These are phyloP conservation scores for Suhomyces wounanorum DNA, from an alignment of 1,139 yeast genomes.

Conservation along the genomic window DNA sequence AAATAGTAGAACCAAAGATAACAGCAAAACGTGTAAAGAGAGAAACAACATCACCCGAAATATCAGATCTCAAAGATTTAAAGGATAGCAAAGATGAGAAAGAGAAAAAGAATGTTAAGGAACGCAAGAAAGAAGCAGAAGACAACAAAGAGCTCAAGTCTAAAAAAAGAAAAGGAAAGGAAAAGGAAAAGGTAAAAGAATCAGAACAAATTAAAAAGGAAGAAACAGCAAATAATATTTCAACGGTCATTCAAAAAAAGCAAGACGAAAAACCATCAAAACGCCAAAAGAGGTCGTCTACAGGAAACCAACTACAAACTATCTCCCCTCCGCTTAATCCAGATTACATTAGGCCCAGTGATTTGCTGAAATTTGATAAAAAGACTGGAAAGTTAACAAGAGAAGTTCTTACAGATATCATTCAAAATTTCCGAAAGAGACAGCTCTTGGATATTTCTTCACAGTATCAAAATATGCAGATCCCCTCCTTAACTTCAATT, in stretches of 20 bases:
- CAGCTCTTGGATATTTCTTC: constrained; percentile 29
- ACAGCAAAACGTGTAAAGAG: constrained; percentile 4
- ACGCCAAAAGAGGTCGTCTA: constrained; percentile 11
- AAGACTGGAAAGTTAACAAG: constrained; percentile 5
- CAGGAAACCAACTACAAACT: constrained; percentile 3
- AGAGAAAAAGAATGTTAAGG: not conserved
- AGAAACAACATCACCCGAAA: not conserved
- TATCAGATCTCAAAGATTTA: not conserved
- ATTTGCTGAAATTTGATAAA: constrained; percentile 10
- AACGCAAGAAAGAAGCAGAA: constrained; percentile 5
- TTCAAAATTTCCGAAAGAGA: constrained; percentile 11
- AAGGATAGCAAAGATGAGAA: not conserved
- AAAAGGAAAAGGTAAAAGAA: constrained; percentile 12
- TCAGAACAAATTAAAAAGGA: constrained; percentile 1
- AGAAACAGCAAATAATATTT: not conserved
- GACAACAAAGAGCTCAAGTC: constrained; percentile 6
- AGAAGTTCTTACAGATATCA: constrained; percentile 8
- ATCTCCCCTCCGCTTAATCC: constrained; percentile 12
- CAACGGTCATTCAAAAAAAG: not conserved
- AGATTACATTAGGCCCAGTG: constrained; percentile 9
- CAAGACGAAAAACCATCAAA: constrained; percentile 6
- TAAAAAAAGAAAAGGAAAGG: constrained; percentile 13
- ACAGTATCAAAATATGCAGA: constrained; percentile 23
- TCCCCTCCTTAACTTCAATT: constrained; percentile 23
- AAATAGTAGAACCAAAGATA: not conserved